These are phyloP conservation scores for Mycotypha africana DNA, from an alignment of 371 early-diverging fungal species.

Conservation along the genomic window DNA sequence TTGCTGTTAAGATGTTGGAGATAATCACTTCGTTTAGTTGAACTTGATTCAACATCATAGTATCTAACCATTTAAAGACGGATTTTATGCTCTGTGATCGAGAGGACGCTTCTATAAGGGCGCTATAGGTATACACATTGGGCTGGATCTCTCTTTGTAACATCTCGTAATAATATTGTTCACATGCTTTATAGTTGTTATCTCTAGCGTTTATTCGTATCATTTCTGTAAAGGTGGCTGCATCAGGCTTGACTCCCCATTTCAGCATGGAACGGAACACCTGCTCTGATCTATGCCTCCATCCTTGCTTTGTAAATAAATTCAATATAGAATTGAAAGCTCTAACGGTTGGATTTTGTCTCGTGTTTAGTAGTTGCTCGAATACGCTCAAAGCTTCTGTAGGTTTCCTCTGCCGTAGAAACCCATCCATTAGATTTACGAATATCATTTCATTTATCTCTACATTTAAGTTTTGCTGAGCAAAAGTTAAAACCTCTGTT, in stretches of 20 bases:
- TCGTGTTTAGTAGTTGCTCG: slow-evolving; percentile 30
- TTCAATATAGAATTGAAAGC: slow-evolving; percentile 45
- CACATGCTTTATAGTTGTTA: slow-evolving; percentile 14
- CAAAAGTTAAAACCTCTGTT: slow-evolving; percentile 8
- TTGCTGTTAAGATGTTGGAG: slow-evolving; percentile 26
- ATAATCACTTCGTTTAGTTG: slow-evolving; percentile 28
- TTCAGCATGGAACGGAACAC: slow-evolving; percentile 35
- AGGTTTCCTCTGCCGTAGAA: slow-evolving; percentile 14
- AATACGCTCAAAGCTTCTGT: slow-evolving; percentile 32
- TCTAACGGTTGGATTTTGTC: slow-evolving; percentile 25
- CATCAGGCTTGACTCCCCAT: slow-evolving; percentile 35
- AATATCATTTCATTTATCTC: slow-evolving; percentile 19
- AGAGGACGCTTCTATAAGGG: slow-evolving; percentile 39
- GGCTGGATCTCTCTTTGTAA: slow-evolving; percentile 23
- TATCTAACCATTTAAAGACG: slow-evolving; percentile 41
- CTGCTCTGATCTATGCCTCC: slow-evolving; percentile 22
- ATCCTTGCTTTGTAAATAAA: slow-evolving; percentile 36
- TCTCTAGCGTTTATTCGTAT: slow-evolving; percentile 32
- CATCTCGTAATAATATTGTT: slow-evolving; percentile 43
- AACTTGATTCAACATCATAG: slow-evolving; percentile 23
- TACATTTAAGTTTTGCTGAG: neutral
- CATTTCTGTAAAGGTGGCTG: slow-evolving; percentile 41
- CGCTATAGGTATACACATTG: slow-evolving; percentile 45
- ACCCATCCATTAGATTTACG: slow-evolving; percentile 27
- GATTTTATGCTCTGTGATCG: slow-evolving; percentile 14